Evolutionary conservation across 2,329 filamentous ascomycete species (phyloP).

Genomic region (Aspergillus persii): DNA sequence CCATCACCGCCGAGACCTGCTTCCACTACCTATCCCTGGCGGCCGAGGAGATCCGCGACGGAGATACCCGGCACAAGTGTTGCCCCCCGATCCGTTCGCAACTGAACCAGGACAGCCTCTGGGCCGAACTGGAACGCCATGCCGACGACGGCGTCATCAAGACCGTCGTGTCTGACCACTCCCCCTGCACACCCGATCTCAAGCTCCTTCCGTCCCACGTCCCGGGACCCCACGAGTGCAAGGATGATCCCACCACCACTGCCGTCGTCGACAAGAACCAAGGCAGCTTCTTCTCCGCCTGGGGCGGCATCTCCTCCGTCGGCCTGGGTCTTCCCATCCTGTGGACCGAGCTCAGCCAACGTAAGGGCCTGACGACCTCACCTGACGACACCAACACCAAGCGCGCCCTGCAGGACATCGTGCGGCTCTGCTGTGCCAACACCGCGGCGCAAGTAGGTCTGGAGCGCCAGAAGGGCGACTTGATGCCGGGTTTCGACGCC

Average conservation of each 20-base stretch:
- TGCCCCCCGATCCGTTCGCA: constrained; percentile 85
- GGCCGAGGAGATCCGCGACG: constrained; percentile 75
- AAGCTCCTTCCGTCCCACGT: constrained; percentile 78
- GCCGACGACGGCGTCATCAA: constrained; percentile 74
- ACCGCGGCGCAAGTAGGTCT: constrained; percentile 88
- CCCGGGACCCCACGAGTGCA: constrained; percentile 43
- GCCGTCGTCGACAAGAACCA: constrained; percentile 35
- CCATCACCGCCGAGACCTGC: constrained; percentile 91
- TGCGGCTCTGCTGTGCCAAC: constrained; percentile 79
- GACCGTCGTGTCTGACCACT: constrained; percentile 93
- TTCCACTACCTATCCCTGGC: constrained; percentile 90
- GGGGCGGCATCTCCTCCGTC: constrained; percentile 94
- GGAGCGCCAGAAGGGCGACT: constrained; percentile 73
- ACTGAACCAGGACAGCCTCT: constrained; percentile 79
- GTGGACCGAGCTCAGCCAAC: constrained; percentile 70
- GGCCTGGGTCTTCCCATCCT: constrained; percentile 90
- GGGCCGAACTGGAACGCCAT: constrained; percentile 68
- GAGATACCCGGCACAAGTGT: constrained; percentile 92
- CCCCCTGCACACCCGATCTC: constrained; percentile 89
- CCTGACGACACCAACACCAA: constrained; percentile 41
- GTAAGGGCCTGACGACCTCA: constrained; percentile 49
- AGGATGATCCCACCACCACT: constrained; percentile 22
- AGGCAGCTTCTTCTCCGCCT: constrained; percentile 93
- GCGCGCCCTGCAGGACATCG: constrained; percentile 70
- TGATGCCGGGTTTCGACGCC: constrained; percentile 79